These are phyloP conservation scores for Apostasia shenzhenica DNA, from an alignment of 106 monocot genomes.

Conservation along the genomic window DNA sequence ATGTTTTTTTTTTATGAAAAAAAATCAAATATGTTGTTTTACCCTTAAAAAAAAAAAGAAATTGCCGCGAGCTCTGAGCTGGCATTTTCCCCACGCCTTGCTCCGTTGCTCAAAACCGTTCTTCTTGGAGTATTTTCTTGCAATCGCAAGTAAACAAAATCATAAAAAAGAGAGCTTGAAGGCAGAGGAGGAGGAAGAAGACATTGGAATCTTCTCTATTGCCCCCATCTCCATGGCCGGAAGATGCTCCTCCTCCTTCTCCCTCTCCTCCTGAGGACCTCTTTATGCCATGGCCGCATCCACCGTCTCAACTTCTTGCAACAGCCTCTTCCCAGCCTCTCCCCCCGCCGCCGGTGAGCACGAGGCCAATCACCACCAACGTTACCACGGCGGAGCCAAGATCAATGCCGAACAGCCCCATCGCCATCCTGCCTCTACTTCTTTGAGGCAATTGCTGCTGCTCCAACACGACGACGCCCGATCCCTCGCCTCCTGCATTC, in stretches of 20 bases:
- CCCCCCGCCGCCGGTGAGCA: background rate
- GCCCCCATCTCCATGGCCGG: background rate
- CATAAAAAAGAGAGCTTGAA: background rate
- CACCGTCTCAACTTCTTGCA: conserved; percentile 2
- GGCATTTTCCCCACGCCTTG: too few relatives aligned
- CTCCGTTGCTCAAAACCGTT: too few relatives aligned
- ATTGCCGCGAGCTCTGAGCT: too few relatives aligned
- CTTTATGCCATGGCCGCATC: conserved; percentile 8
- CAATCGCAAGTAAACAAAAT: background rate
- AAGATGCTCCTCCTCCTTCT: conserved; percentile 1
- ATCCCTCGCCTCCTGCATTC: background rate
- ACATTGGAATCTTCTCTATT: background rate
- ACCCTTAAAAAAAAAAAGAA: too few relatives aligned
- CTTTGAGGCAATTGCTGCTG: conserved; percentile 2
- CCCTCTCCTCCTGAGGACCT: conserved; percentile 2
- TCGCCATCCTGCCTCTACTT: conserved; percentile 2
- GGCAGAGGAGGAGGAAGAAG: background rate
- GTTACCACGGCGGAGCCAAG: background rate
- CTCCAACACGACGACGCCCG: conserved; percentile 1
- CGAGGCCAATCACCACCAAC: background rate
- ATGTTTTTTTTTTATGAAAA: too few relatives aligned
- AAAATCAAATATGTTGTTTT: too few relatives aligned
- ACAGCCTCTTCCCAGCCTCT: background rate
- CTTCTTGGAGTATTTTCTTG: background rate
- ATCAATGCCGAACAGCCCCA: background rate